phyloP scores from a whole-genome alignment of 345 rosid genomes.

The Ceriops zippeliana region DNA sequence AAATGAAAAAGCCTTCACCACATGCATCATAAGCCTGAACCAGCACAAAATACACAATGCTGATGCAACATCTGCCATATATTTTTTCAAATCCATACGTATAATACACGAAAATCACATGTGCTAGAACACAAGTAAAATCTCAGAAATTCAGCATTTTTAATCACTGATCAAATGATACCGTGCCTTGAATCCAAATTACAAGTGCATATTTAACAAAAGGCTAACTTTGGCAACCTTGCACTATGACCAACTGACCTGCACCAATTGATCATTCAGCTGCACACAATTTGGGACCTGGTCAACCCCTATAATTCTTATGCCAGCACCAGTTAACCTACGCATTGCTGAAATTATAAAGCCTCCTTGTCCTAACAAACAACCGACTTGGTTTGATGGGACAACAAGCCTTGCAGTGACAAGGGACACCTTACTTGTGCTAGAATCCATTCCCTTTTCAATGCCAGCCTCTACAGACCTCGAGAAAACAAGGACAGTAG shows the following conservation, averaged over 20 bases:
- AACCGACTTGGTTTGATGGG: conserved; percentile 74
- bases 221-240: no score
- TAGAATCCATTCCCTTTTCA: conserved; percentile 50
- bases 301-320: conserved; percentile 48
- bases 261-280: conserved; percentile 75
- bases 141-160: no score
- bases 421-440: conserved; percentile 37
- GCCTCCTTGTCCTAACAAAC: conserved; percentile 88
- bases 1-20: no score
- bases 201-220: no score
- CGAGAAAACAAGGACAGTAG: conserved; percentile 63
- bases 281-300: conserved; percentile 62
- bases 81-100: no score
- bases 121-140: no score
- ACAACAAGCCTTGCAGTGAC: conserved; percentile 71
- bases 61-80: no score
- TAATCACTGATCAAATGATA: no score
- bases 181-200: no score
- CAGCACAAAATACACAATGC: no score
- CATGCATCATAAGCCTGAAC: no score
- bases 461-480: conserved; percentile 57
- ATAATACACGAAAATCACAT: no score
- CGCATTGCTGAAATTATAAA: conserved; percentile 72
- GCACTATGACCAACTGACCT: conserved; percentile 36
- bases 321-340: conserved; percentile 53